Percentiles rank a stretch among this genome's conserved stretches.
phyloP scores from a whole-genome alignment of 2,329 filamentous ascomycete genomes.

The Neopestalotiopsis sp. region DNA sequence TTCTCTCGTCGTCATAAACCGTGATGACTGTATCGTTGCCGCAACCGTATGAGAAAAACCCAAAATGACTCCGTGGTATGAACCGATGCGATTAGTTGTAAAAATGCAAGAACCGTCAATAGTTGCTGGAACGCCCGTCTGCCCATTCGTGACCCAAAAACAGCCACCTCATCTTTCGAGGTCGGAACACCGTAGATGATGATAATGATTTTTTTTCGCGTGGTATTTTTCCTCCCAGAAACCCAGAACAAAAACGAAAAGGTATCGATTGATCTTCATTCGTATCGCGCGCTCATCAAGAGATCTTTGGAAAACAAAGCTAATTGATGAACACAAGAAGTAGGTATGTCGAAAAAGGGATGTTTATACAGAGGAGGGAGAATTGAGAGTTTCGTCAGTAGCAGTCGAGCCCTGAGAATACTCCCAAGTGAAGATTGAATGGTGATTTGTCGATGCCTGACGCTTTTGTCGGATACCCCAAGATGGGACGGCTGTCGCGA shows the following conservation, averaged over 20 bases:
- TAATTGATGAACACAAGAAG: constrained; percentile 38
- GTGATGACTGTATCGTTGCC: constrained; percentile 54
- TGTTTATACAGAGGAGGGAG: constrained; percentile 52
- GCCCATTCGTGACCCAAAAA: constrained; percentile 47
- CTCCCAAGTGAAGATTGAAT: constrained; percentile 35
- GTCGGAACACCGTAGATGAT: constrained; percentile 38
- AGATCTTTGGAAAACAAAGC: constrained; percentile 30
- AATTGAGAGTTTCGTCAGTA: constrained; percentile 27
- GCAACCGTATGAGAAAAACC: constrained; percentile 42
- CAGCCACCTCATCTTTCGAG: constrained; percentile 45
- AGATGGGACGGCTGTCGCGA: constrained; percentile 49
- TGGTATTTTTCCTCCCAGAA: constrained; percentile 32
- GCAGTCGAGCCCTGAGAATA: constrained; percentile 35
- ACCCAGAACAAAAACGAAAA: constrained; percentile 43
- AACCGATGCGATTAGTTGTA: constrained; percentile 55
- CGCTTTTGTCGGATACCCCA: constrained; percentile 54
- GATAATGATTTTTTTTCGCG: constrained; percentile 22
- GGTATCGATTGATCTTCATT: constrained; percentile 51
- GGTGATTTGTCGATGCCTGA: constrained; percentile 49
- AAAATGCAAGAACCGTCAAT: constrained; percentile 51
- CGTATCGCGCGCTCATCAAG: constrained; percentile 45
- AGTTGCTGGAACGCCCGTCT: constrained; percentile 40
- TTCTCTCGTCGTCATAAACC: constrained; percentile 57
- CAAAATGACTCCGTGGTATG: constrained; percentile 49
- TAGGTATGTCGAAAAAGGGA: constrained; percentile 50